A percentile compares a stretch with the other conserved stretches of the same genome.
phyloP scores from a whole-genome alignment of 176 grass and related monocot species.

The Cenchrus americanus region DNA sequence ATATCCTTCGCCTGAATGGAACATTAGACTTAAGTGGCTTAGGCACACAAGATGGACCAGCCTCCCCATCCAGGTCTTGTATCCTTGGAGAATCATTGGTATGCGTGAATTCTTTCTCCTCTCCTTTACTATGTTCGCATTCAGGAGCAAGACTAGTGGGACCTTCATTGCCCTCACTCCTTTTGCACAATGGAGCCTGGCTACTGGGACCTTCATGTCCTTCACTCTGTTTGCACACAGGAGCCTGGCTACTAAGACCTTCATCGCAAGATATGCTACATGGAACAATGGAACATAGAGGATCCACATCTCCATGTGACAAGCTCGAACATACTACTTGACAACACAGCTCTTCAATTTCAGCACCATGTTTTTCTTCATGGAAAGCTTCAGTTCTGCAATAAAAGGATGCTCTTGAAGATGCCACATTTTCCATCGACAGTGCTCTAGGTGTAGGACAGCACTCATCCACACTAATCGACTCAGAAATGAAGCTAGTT shows the following conservation, averaged over 20 bases:
- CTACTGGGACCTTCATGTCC: slow-evolving; percentile 6
- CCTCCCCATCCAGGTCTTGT: slow-evolving; percentile 40
- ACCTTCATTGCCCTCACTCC: slow-evolving; percentile 38
- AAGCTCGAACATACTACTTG: slow-evolving; percentile 55
- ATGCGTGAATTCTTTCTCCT: slow-evolving; percentile 32
- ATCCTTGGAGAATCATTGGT: slow-evolving; percentile 21
- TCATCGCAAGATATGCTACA: slow-evolving; percentile 75
- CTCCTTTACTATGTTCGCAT: slow-evolving; percentile 25
- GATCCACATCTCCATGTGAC: slow-evolving; percentile 67
- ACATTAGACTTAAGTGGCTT: slow-evolving; percentile 32
- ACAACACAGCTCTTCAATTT: slow-evolving; percentile 31
- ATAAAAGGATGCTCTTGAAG: slow-evolving; percentile 63
- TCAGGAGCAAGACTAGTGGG: slow-evolving; percentile 43
- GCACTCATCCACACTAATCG: slow-evolving; percentile 48
- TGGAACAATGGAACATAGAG: slow-evolving; percentile 83
- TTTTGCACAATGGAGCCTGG: slow-evolving; percentile 6
- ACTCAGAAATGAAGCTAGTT: slow-evolving; percentile 96
- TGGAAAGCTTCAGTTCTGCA: slow-evolving; percentile 28
- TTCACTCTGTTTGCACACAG: slow-evolving; percentile 22
- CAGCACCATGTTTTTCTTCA: slow-evolving; percentile 42
- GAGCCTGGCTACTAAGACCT: slow-evolving; percentile 4
- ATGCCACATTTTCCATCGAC: slow-evolving; percentile 63
- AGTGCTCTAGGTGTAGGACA: slow-evolving; percentile 41
- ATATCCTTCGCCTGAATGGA: slow-evolving; percentile 31
- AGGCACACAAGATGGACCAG: slow-evolving; percentile 26